Percentiles rank a stretch among this genome's conserved stretches.
Evolutionary conservation across 2,329 filamentous ascomycete species (phyloP).

Genomic region (Chrysosporium queenslandicum): DNA sequence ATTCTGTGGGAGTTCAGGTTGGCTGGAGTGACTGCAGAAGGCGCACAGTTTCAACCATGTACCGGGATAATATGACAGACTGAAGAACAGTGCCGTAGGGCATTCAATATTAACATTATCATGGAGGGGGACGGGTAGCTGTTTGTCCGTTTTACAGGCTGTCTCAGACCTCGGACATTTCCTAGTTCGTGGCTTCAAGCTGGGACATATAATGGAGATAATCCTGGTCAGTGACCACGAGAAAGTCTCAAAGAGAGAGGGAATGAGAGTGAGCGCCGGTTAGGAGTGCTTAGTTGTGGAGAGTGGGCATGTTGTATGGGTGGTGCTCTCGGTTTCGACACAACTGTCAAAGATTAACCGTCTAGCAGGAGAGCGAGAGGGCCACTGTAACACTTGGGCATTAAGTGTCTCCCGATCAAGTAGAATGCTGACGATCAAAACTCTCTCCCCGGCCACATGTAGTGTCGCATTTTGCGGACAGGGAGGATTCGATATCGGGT

Average conservation of each 20-base stretch:
- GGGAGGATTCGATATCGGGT: not conserved
- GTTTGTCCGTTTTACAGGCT: not conserved
- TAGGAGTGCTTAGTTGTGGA: conserved; percentile 1
- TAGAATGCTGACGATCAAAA: not conserved
- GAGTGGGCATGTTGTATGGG: not conserved
- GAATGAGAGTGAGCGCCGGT: not conserved
- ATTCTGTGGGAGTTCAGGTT: too few relatives aligned
- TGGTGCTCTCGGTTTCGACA: not conserved
- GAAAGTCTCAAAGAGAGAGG: not conserved
- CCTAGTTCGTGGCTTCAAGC: not conserved
- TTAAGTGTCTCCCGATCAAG: not conserved
- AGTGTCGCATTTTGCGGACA: not conserved
- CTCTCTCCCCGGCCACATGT: not conserved
- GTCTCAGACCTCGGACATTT: not conserved
- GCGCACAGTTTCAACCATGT: too few relatives aligned
- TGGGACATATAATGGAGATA: not conserved
- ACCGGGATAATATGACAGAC: too few relatives aligned
- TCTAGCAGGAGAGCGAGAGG: not conserved
- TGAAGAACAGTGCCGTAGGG: too few relatives aligned
- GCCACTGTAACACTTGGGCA: not conserved
- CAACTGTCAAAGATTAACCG: not conserved
- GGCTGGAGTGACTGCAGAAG: too few relatives aligned
- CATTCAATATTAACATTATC: not conserved
- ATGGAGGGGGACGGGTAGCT: not conserved
- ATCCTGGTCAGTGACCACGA: not conserved